Evolutionary conservation across 2,329 filamentous ascomycete species (phyloP).

Genomic region (Neocucurbitaria cava): DNA sequence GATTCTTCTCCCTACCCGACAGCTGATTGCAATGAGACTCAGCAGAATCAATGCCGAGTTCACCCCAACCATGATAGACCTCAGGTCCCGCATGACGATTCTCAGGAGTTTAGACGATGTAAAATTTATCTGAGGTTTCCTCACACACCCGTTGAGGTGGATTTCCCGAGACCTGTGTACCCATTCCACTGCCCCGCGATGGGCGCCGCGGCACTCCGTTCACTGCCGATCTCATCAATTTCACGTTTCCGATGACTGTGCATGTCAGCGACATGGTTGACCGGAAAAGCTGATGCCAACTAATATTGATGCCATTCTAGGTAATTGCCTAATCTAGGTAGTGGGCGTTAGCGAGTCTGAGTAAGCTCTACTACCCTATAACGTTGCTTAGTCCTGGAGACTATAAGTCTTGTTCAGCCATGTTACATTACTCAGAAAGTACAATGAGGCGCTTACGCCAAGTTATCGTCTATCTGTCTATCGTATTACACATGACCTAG

Average conservation of each 20-base stretch:
- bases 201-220: background rate
- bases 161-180: background rate
- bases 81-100: slow-evolving; percentile 18
- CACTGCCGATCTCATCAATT: background rate
- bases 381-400: background rate
- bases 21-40: slow-evolving; percentile 29
- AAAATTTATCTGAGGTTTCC: too few relatives aligned
- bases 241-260: background rate
- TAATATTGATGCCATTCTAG: background rate
- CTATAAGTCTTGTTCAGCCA: background rate
- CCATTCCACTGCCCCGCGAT: background rate
- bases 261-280: background rate
- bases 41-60: slow-evolving; percentile 34
- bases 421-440: background rate
- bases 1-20: slow-evolving; percentile 29
- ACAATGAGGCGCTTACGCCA: background rate
- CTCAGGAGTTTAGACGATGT: background rate
- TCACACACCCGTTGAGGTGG: background rate
- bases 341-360: background rate
- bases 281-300: background rate
- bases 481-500: background rate
- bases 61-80: slow-evolving; percentile 28
- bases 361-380: background rate
- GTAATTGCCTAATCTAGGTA: background rate
- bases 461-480: background rate